These are phyloP conservation scores for Haematococcus lacustris DNA, from an alignment of 139 green algal species.

Conservation along the genomic window DNA sequence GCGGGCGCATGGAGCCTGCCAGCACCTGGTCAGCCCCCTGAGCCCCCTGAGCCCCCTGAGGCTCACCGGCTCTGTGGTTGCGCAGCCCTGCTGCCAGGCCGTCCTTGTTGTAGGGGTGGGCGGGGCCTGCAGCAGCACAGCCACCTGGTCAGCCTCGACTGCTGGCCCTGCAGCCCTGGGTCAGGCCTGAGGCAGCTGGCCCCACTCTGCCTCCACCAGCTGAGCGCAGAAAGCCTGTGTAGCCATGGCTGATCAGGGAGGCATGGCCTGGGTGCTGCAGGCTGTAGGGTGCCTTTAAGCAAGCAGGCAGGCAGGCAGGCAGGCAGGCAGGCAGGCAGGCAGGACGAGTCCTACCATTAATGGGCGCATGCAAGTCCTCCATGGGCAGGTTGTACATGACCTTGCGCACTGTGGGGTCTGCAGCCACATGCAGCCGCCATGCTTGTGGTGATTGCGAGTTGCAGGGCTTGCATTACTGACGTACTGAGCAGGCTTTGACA, in stretches of 20 bases:
- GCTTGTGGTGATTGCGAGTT: too few species aligned
- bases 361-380: conserved; percentile 76
- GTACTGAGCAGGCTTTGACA: too few species aligned
- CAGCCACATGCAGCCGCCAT: conserved; percentile 10
- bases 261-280: too few species aligned
- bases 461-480: too few species aligned
- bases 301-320: too few species aligned
- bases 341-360: conserved; percentile 40
- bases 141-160: not conserved
- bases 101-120: conserved; percentile 65
- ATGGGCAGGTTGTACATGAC: conserved; percentile 75
- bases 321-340: not conserved
- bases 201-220: not conserved
- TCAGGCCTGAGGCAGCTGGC: not conserved
- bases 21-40: too few species aligned
- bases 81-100: conserved; percentile 60
- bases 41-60: too few species aligned
- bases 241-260: not conserved
- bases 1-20: too few species aligned
- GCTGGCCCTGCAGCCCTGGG: not conserved
- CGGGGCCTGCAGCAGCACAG: conserved; percentile 37
- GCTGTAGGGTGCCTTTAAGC: too few species aligned
- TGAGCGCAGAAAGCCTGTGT: not conserved
- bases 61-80: conserved; percentile 83
- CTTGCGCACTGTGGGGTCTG: conserved; percentile 49